phyloP scores from a whole-genome alignment of 2,329 filamentous ascomycete species.

The Cordyceps pruinosa region DNA sequence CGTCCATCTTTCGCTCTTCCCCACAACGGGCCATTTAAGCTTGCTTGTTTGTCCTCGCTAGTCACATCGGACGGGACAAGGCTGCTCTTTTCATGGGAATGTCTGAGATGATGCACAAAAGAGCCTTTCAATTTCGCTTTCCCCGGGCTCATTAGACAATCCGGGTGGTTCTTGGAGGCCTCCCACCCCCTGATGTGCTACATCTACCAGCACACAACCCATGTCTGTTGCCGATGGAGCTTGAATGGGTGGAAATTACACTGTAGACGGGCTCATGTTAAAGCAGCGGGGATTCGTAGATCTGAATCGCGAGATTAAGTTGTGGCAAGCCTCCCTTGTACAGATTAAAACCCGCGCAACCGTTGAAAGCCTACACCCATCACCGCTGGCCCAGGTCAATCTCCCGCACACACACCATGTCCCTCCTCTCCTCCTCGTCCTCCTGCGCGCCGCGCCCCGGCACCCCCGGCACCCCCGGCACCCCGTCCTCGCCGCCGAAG shows the following conservation, averaged over 20 bases:
- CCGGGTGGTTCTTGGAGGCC: not conserved
- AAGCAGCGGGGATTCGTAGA: not conserved
- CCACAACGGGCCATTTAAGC: not conserved
- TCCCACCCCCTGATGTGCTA: not conserved
- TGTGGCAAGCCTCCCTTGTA: not conserved
- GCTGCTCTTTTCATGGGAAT: not conserved
- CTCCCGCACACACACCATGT: constrained; percentile 46
- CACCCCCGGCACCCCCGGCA: constrained; percentile 11
- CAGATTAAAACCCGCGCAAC: not conserved
- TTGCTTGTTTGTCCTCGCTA: not conserved
- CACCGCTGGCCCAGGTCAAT: constrained; percentile 46
- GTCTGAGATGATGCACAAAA: too few species aligned
- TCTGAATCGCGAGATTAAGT: constrained; percentile 3
- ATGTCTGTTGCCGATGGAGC: not conserved
- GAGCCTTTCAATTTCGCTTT: too few species aligned
- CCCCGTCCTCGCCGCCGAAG: constrained; percentile 39
- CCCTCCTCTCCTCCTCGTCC: constrained; percentile 22
- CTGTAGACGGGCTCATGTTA: not conserved
- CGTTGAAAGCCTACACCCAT: constrained; percentile 1
- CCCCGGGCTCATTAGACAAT: too few species aligned
- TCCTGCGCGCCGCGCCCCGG: too few species aligned
- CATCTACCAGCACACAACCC: not conserved
- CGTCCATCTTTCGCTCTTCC: not conserved
- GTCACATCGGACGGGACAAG: not conserved
- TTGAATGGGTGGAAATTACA: not conserved